phyloP scores from a whole-genome alignment of 345 rosid genomes.

The Bruguiera gymnorhiza region DNA sequence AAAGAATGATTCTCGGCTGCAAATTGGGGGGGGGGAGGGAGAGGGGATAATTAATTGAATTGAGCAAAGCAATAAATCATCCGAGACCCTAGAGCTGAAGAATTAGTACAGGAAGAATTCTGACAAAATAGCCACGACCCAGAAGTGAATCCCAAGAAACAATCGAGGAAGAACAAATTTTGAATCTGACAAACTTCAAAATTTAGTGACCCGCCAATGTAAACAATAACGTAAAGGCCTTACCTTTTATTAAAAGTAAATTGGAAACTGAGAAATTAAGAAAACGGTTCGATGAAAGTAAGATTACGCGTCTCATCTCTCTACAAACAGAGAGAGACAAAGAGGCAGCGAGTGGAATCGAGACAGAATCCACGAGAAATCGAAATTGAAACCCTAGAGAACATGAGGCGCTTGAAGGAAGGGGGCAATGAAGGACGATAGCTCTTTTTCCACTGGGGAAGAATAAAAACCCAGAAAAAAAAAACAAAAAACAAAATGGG shows the following conservation, averaged over 20 bases:
- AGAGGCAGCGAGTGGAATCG: not conserved
- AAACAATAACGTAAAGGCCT: not conserved
- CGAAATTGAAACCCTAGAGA: constrained; percentile 9
- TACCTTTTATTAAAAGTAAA: not conserved
- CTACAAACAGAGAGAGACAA: not conserved
- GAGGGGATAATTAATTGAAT: not conserved
- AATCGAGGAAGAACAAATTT: not conserved
- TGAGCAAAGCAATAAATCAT: not conserved
- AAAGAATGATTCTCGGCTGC: constrained; percentile 5
- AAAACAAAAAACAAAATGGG: not conserved
- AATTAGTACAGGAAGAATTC: not conserved
- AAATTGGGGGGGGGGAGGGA: not conserved
- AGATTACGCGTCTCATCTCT: not conserved
- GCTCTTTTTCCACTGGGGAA: too few relatives aligned
- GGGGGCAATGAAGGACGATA: too few relatives aligned
- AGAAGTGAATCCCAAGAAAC: not conserved
- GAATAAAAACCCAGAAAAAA: not conserved
- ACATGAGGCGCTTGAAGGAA: not conserved
- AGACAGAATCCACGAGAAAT: not conserved
- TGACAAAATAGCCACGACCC: constrained; percentile 14
- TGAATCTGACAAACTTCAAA: constrained; percentile 3
- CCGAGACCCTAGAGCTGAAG: constrained; percentile 8
- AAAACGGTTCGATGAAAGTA: constrained; percentile 10
- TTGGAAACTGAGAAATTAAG: not conserved
- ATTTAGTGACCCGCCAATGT: not conserved